Base-by-base conservation (phyloP, 129 eudicot genomes). In the Calendula officinalis region DNA sequence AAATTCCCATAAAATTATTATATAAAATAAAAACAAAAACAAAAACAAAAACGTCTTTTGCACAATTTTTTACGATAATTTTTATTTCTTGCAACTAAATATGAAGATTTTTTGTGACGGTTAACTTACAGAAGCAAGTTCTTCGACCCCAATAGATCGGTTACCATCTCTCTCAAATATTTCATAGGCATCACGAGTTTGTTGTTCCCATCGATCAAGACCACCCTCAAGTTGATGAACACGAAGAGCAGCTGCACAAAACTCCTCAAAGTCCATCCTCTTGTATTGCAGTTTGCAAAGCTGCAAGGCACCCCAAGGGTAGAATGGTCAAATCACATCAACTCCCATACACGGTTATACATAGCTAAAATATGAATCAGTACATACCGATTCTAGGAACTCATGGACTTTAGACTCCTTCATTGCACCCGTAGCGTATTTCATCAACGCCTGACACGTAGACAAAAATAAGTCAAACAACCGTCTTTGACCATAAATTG, bases 81-180 rank as follows among this genome's bases (percentile, higher is more conserved):
- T 16, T 13, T 49, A 11, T 6, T 15, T 49, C 0, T 49, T 15
- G 55, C 55, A 15, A 6, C 5, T 1, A 45, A 45, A 6, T n/a
- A 15, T 1, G 4, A 13, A 36, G 47, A 22, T 22, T 22, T 22
- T 22, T 22, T 15, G 45, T 13, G 9, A 14, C 7, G 64, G 47
- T 58, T 58, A 56, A 48, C 78, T 66, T 66, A 74, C 78, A 60
- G 78, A 74, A 39, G 78, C 78, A 6, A 74, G 78, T 74, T 74
- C 78, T 38, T 74, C 78, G 12, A 57, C 73, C 14, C 39, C 67
- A 30, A 74, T 66, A 3, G 73, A 49, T 66, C 60, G 57, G 73
- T 74, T 74, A 56, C 73, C 78, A 12, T 74, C 78, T 48, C 49
- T 59, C 56, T 74, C 78, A 42, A 74, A 74, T 66, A 74, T 57